These are phyloP conservation scores for Akebia trifoliata DNA, from an alignment of 164 flowering plant genomes.

Conservation along the genomic window DNA sequence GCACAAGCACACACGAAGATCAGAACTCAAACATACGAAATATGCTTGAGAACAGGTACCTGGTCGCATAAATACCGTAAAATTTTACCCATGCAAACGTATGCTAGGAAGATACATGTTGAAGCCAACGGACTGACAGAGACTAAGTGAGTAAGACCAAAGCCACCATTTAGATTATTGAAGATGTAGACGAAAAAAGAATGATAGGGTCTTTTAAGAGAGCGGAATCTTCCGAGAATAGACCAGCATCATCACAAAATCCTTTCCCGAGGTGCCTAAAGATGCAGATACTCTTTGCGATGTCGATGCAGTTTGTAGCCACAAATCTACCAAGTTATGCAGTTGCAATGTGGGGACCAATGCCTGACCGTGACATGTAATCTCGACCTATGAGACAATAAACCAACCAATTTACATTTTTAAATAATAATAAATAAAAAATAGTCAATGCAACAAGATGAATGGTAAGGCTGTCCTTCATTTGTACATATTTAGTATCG, in stretches of 20 bases:
- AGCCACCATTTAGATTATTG: neutral
- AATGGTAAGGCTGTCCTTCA: too few relatives aligned
- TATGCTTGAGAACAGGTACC: too few relatives aligned
- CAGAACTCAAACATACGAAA: too few relatives aligned
- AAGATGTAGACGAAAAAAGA: slow-evolving; percentile 1
- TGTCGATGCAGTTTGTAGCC: slow-evolving; percentile 51
- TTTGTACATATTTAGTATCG: too few relatives aligned
- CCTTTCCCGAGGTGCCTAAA: slow-evolving; percentile 75
- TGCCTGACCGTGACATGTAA: slow-evolving; percentile 62
- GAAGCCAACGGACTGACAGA: too few relatives aligned
- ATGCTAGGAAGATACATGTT: too few relatives aligned
- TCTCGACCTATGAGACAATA: slow-evolving; percentile 55
- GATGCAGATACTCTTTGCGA: slow-evolving; percentile 39
- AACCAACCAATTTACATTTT: neutral
- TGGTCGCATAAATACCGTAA: neutral
- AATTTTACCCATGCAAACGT: neutral
- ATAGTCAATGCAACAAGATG: too few relatives aligned
- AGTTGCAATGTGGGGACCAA: slow-evolving; percentile 55
- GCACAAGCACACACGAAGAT: too few relatives aligned
- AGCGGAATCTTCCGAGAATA: slow-evolving; percentile 46
- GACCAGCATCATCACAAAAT: slow-evolving; percentile 72
- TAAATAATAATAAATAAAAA: neutral
- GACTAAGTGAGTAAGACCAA: neutral
- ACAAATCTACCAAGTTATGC: slow-evolving; percentile 50
- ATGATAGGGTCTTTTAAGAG: slow-evolving; percentile 2